A percentile compares a stretch with the other conserved stretches of the same genome.
Evolutionary conservation across 106 monocot genomes (phyloP).

Genomic region (Hemerocallis citrina): DNA sequence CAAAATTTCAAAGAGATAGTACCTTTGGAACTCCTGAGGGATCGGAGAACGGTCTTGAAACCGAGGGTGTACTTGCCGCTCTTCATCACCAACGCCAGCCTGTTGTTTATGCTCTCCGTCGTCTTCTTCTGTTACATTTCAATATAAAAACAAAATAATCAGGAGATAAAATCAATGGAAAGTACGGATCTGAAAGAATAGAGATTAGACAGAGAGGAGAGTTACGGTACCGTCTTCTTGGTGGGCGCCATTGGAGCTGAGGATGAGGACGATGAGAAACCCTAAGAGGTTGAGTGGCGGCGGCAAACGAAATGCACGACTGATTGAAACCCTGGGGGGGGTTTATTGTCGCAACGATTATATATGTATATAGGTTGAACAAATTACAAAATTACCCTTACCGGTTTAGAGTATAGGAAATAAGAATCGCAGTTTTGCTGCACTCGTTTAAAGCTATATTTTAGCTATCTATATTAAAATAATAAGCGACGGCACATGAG

Average conservation of each 20-base stretch:
- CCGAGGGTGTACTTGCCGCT: slow-evolving; percentile 60
- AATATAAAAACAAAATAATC: background rate
- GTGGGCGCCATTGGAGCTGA: slow-evolving; percentile 10
- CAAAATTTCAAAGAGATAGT: too few relatives aligned
- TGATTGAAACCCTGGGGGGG: slow-evolving; percentile 10
- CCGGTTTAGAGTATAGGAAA: too few relatives aligned
- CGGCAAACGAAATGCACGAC: background rate
- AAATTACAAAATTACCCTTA: too few relatives aligned
- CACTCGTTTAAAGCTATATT: too few relatives aligned
- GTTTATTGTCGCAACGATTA: too few relatives aligned
- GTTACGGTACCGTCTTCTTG: slow-evolving; percentile 13
- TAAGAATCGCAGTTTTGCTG: too few relatives aligned
- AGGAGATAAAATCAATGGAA: background rate
- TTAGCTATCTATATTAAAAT: too few relatives aligned
- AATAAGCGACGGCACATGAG: too few relatives aligned
- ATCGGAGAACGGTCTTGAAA: slow-evolving; percentile 51
- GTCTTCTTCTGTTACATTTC: slow-evolving; percentile 42
- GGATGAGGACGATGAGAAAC: background rate
- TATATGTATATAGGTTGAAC: too few relatives aligned
- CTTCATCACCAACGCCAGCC: slow-evolving; percentile 66
- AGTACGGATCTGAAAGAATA: background rate
- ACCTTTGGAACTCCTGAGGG: slow-evolving; percentile 42
- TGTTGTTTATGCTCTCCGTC: slow-evolving; percentile 48
- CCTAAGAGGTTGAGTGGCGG: background rate
- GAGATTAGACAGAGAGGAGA: background rate